Evolutionary conservation across 2,329 filamentous ascomycete genomes (phyloP), one percentile per base, ranked within the genome.

Genomic region (Biscogniauxia mediterranea): DNA sequence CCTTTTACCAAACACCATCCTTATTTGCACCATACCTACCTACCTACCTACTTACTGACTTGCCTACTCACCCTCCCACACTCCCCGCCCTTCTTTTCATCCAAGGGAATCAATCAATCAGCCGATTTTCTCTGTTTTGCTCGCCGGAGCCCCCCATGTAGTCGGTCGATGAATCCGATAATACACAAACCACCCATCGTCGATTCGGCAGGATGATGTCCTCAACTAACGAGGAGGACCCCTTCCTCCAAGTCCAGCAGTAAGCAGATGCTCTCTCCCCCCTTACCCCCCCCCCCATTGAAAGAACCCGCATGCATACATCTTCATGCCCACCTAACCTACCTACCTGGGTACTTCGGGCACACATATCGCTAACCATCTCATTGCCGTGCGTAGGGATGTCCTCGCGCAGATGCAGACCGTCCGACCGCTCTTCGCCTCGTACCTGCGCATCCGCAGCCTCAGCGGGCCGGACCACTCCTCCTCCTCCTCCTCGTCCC

Each of bases 371-470:
- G 15, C 52, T 23, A 50, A 55, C 53, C 51, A n/a, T 5, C 38
- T 57, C 50, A 51, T 52, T 64, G 32, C 32, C 5, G 58, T 23
- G 25, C 54, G 61, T 74, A 97, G 93, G 78, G 95, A 99, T 79
- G 92, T 98, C 68, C 88, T 96, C 68, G 80, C 88, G 65, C 90
- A 96, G 63, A 88, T 99, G 66, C 85, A 89, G 67, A 87, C 86
- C 15, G 90, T 92, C 57, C 89, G 94, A 9, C 89, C 93, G 57
- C 88, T 97, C 60, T 97, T 97, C 82, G 89, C 91, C 66, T 97
- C 93, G 17, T 99, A 97, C 81, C 85, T 97, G 52, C 94, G 95
- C 73, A 99, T 99, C 79, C 92, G 93, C 73, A 95, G 93, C 53
- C 89, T 96, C 25, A 85, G 89, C 61, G 89, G 88, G 50, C 84